Evolutionary conservation across 768 basidiomycete genomes (phyloP).

Genomic region (Sporobolomyces roseus): DNA sequence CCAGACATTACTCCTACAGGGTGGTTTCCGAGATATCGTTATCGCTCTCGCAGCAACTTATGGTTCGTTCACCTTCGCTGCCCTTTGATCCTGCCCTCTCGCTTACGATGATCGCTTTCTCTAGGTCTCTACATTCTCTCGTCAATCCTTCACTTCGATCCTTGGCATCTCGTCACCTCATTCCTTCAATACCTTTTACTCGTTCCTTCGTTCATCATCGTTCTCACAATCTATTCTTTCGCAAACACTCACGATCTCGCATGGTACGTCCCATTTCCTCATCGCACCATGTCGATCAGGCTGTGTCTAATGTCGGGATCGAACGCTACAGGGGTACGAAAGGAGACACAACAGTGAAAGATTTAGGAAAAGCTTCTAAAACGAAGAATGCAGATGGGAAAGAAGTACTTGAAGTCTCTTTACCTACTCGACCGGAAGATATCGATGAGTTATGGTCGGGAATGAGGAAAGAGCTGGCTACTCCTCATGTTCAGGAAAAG

Average conservation of each 20-base stretch:
- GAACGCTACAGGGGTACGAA: constrained; percentile 82
- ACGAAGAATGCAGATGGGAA: constrained; percentile 78
- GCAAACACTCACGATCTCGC: constrained; percentile 63
- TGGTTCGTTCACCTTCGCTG: no score
- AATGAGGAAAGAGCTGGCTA: constrained; percentile 64
- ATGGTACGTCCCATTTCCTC: background rate
- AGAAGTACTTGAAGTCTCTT: constrained; percentile 77
- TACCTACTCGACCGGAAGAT: constrained; percentile 76
- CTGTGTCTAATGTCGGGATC: no score
- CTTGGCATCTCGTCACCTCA: constrained; percentile 50
- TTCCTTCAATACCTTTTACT: constrained; percentile 57
- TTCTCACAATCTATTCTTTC: constrained; percentile 48
- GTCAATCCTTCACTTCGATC: constrained; percentile 48
- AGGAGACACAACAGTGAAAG: constrained; percentile 85
- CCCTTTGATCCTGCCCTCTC: no score
- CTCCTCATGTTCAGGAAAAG: constrained; percentile 66
- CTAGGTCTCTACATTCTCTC: constrained; percentile 65
- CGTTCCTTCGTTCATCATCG: constrained; percentile 48
- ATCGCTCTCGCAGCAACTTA: constrained; percentile 65
- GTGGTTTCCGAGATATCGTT: constrained; percentile 15
- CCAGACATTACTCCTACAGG: background rate
- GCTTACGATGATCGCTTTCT: no score
- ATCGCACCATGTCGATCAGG: no score
- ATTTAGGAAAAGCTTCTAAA: constrained; percentile 86
- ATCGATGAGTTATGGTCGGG: constrained; percentile 83